Conservation (phyloP, 176 grass and related monocot species). For the Eleusine indica region DNA sequence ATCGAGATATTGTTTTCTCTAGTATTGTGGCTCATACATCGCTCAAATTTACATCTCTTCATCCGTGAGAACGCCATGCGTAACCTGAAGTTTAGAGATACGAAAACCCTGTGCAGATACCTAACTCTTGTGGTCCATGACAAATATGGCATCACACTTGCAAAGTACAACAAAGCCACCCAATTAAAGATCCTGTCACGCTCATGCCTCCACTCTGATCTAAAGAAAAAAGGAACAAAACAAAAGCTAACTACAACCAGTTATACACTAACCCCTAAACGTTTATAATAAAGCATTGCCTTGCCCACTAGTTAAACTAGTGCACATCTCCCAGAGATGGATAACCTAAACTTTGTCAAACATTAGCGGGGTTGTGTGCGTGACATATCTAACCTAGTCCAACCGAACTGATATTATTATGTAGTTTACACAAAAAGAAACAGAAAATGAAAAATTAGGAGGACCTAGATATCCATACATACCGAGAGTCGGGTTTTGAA, state of each 20-base stretch:
- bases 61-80: slow-evolving; percentile 19
- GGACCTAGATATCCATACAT: not conserved
- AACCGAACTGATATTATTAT: slow-evolving; percentile 1
- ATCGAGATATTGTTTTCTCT: not conserved
- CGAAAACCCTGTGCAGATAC: slow-evolving; percentile 4
- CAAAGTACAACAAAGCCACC: slow-evolving; percentile 56
- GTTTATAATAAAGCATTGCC: slow-evolving; percentile 32
- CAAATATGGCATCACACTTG: slow-evolving; percentile 32
- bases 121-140: slow-evolving; percentile 51
- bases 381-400: slow-evolving; percentile 60
- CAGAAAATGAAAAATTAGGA: not conserved
- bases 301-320: slow-evolving; percentile 36
- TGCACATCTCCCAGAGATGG: slow-evolving; percentile 54
- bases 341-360: slow-evolving; percentile 79
- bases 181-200: slow-evolving; percentile 54
- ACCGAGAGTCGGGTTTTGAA: not conserved
- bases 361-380: slow-evolving; percentile 45
- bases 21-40: not conserved
- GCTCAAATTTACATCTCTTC: not conserved
- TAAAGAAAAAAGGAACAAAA: slow-evolving; percentile 38
- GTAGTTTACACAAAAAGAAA: not conserved
- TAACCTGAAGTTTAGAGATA: slow-evolving; percentile 11
- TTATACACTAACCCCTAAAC: slow-evolving; percentile 9
- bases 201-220: slow-evolving; percentile 46
- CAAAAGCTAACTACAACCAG: slow-evolving; percentile 44